These are phyloP conservation scores for Boehmeria nivea DNA, from an alignment of 306 rosid species.

Conservation along the genomic window DNA sequence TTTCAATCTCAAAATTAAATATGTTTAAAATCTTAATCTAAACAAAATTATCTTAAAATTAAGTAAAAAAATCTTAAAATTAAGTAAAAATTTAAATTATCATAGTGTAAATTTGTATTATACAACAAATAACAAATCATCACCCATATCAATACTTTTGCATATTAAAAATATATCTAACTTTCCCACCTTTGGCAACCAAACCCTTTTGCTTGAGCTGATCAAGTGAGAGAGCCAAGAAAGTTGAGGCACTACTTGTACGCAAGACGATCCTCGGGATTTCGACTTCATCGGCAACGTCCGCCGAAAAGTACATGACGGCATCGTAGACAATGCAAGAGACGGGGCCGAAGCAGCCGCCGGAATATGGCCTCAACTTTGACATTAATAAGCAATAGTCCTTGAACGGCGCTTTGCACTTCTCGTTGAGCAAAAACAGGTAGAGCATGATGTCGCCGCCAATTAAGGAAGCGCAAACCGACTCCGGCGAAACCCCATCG, in stretches of 20 bases:
- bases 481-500: neutral
- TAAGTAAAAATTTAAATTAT: too few relatives aligned
- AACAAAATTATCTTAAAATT: too few relatives aligned
- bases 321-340: neutral
- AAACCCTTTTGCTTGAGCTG: neutral
- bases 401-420: neutral
- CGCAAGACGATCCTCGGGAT: constrained; percentile 1
- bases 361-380: neutral
- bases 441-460: constrained; percentile 5
- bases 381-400: neutral
- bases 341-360: neutral
- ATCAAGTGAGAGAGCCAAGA: neutral
- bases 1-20: too few relatives aligned
- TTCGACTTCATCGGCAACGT: neutral
- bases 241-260: constrained; percentile 2
- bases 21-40: too few relatives aligned
- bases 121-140: too few relatives aligned
- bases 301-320: constrained; percentile 3
- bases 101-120: too few relatives aligned
- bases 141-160: too few relatives aligned
- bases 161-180: too few relatives aligned
- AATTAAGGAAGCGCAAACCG: neutral
- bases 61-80: too few relatives aligned
- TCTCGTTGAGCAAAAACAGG: neutral
- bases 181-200: too few relatives aligned